phyloP scores from a whole-genome alignment of 139 green algal species.

The Volvox africanus region DNA sequence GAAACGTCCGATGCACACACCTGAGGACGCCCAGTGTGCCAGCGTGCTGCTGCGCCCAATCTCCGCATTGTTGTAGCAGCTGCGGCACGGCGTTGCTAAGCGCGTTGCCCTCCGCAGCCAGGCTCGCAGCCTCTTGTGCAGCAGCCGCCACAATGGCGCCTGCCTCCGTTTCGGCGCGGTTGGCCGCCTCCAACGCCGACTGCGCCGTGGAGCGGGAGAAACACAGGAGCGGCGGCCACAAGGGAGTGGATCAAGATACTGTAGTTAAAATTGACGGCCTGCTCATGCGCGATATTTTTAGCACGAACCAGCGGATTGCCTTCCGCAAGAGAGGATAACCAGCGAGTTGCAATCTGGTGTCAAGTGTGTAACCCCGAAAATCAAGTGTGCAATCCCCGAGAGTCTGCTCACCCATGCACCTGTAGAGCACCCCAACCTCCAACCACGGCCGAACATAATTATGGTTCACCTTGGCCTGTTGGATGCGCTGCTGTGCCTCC shows the following conservation, averaged over 20 bases:
- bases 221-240: too few relatives aligned
- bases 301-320: too few relatives aligned
- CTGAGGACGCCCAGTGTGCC: slow-evolving; percentile 31
- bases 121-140: slow-evolving; percentile 12
- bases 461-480: slow-evolving; percentile 26
- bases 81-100: slow-evolving; percentile 22
- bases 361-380: too few relatives aligned
- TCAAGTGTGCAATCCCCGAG: too few relatives aligned
- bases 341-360: too few relatives aligned
- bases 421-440: too few relatives aligned
- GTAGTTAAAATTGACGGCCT: too few relatives aligned
- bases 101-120: not conserved
- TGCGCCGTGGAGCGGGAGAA: not conserved
- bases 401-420: too few relatives aligned
- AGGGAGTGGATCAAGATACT: too few relatives aligned
- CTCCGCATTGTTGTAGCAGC: slow-evolving; percentile 25
- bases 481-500: slow-evolving; percentile 21
- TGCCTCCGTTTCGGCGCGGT: slow-evolving; percentile 7
- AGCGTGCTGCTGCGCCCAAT: slow-evolving; percentile 45
- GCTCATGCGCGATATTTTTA: too few relatives aligned
- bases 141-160: not conserved
- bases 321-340: too few relatives aligned
- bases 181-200: slow-evolving; percentile 14
- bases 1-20: slow-evolving; percentile 9
- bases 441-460: too few relatives aligned